These are phyloP conservation scores for Globisporangium spiculum DNA, from an alignment of 352 stramenopile genomes.

Conservation along the genomic window DNA sequence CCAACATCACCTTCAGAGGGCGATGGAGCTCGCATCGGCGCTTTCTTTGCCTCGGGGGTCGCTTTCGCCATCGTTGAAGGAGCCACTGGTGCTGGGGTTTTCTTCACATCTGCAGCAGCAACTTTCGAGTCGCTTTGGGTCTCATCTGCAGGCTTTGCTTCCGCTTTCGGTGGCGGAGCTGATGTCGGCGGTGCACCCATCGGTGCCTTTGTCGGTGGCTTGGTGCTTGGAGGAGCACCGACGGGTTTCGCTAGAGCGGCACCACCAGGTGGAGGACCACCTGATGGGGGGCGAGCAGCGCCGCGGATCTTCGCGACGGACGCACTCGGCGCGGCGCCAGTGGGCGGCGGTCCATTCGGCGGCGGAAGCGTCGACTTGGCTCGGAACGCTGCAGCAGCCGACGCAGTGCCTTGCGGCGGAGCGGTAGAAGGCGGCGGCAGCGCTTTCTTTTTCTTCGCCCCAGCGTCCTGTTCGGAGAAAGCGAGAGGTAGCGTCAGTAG, in stretches of 20 bases:
- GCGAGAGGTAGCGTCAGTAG: too few species aligned
- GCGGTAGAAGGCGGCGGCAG: conserved; percentile 65
- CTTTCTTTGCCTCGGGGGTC: conserved; percentile 6
- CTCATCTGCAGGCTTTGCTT: conserved; percentile 24
- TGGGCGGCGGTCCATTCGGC: conserved; percentile 57
- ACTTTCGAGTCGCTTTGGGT: neutral
- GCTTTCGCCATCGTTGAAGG: conserved; percentile 4
- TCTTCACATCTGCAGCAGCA: conserved; percentile 7
- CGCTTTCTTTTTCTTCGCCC: conserved; percentile 63
- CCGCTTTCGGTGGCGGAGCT: conserved; percentile 13
- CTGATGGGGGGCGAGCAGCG: conserved; percentile 43
- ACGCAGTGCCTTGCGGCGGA: conserved; percentile 51
- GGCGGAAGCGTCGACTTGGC: conserved; percentile 61
- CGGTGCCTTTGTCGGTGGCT: conserved; percentile 8
- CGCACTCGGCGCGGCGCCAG: conserved; percentile 38
- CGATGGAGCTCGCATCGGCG: neutral
- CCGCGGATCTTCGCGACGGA: conserved; percentile 77
- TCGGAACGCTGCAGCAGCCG: conserved; percentile 60
- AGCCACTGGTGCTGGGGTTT: neutral
- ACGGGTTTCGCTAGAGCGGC: conserved; percentile 25
- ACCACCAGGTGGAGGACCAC: conserved; percentile 28
- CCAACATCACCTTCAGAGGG: neutral
- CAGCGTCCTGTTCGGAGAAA: conserved; percentile 11
- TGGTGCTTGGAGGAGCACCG: conserved; percentile 17
- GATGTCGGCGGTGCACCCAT: conserved; percentile 3